Conservation (phyloP, 805 yeast genomes). For the Pichia kluyveri region DNA sequence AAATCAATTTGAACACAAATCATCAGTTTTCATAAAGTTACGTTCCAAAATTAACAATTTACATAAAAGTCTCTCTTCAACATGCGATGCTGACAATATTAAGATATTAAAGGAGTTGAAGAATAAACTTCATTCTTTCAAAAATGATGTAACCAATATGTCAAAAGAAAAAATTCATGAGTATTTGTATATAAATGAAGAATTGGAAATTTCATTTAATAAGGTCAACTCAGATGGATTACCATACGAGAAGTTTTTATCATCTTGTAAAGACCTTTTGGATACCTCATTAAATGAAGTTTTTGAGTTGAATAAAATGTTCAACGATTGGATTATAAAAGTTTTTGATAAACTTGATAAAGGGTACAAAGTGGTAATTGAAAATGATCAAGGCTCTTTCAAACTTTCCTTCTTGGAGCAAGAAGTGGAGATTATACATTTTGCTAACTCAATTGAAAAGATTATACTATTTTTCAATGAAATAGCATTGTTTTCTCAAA, state of each 20-base stretch:
- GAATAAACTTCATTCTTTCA: conserved; percentile 7
- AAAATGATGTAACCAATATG: not conserved
- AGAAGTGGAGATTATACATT: not conserved
- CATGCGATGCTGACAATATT: conserved; percentile 5
- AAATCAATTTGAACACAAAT: conserved; percentile 10
- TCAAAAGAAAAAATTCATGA: conserved; percentile 6
- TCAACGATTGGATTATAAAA: no score
- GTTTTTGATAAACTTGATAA: no score
- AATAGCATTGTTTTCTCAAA: conserved; percentile 3
- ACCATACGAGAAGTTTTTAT: not conserved
- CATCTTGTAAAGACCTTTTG: no score
- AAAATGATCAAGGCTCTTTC: no score
- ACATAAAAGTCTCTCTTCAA: not conserved
- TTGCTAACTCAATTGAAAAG: conserved; percentile 14
- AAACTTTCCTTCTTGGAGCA: no score
- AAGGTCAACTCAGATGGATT: not conserved
- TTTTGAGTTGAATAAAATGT: no score
- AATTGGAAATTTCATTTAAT: conserved; percentile 11
- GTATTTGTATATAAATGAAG: conserved; percentile 7
- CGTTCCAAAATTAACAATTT: conserved; percentile 9
- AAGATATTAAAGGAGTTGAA: conserved; percentile 13
- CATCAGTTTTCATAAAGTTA: conserved; percentile 13
- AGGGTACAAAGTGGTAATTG: no score
- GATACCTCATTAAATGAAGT: no score
- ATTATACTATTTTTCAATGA: conserved; percentile 18